Evolutionary conservation across 1,284 basidiomycete species (phyloP), one percentile per base, ranked within the genome.

Genomic region (Fomitiporia mediterranea): DNA sequence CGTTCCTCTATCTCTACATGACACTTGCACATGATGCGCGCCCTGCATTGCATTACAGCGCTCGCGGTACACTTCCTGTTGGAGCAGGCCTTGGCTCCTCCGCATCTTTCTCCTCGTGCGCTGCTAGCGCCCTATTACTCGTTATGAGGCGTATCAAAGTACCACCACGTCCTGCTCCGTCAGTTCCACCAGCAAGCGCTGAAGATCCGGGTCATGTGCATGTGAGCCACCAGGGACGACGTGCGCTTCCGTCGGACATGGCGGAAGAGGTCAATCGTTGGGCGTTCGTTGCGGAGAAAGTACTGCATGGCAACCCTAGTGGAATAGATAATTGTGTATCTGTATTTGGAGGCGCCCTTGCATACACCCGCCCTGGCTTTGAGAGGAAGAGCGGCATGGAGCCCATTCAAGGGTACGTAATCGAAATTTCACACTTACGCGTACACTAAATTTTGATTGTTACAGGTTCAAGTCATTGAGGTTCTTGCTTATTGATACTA

Each of bases 41-140:
- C 56, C 84, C 84, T 5, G 79, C 84, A 0, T 83, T 94, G 69
- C 85, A 88, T 56, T 89, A 96, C 67, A 82, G 86, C 30, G 81
- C 89, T 39, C 92, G 96, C 48, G 89, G 94, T 38, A 91, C 93
- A n/a, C 81, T 99, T 8, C 97, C 97, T n/a, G 89, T 99, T 61
- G 91, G 94, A n/a, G 97, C 97, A 6, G 97, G 97, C 39, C 85
- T 99, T 46, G 97, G 97, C 28, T 98, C 96, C 13, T 98, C 94
- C 21, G 97, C 97, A 1, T 94, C 97, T 5, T 97, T 90, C 73
- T 96, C 93, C 3, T 83, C 87, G 13, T 97, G 94, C 68, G 76
- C 91, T 39, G 86, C 94, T 3, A 86, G 91, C 0, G 76, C 92
- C 3, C 76, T 98, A 44, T 81, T 98, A 46, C 77, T 95, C n/a